A percentile compares a stretch with the other conserved stretches of the same genome.
Conservation (phyloP, 2,329 filamentous ascomycete species). For the Penicillium sp. region DNA sequence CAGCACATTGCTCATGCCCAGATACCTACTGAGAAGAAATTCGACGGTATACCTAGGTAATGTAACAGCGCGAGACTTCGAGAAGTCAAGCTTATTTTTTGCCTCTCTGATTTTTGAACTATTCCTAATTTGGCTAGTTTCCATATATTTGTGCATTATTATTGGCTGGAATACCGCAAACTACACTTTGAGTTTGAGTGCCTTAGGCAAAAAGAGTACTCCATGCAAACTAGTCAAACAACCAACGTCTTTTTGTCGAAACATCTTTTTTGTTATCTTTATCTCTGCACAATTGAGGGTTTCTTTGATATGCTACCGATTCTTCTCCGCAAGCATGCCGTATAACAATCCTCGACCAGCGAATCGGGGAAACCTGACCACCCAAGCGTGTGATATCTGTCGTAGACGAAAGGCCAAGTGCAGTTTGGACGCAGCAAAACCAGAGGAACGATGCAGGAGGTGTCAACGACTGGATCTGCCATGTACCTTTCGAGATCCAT, state of each 20-base stretch:
- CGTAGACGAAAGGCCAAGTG: not conserved
- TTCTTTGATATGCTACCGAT: not conserved
- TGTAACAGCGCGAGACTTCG: too few species aligned
- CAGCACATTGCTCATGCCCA: not conserved
- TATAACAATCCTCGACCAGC: not conserved
- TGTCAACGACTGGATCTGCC: not conserved
- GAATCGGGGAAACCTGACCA: not conserved
- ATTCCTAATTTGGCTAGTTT: too few species aligned
- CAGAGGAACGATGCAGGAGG: not conserved
- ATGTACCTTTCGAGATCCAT: not conserved
- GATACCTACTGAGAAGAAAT: constrained; percentile 1
- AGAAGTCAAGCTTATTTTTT: too few species aligned
- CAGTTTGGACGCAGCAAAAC: not conserved
- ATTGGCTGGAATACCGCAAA: too few species aligned
- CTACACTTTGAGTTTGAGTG: too few species aligned
- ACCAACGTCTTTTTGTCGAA: not conserved
- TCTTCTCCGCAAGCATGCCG: not conserved
- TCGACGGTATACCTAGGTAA: constrained; percentile 1
- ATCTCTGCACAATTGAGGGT: not conserved
- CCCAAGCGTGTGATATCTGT: not conserved
- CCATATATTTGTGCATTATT: too few species aligned
- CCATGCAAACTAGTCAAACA: not conserved
- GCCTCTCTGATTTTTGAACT: too few species aligned
- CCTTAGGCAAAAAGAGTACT: not conserved
- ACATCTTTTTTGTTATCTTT: not conserved